Evolutionary conservation across 2,329 filamentous ascomycete species (phyloP), one percentile per base, ranked within the genome.

Genomic region (Sclerotinia nivalis): DNA sequence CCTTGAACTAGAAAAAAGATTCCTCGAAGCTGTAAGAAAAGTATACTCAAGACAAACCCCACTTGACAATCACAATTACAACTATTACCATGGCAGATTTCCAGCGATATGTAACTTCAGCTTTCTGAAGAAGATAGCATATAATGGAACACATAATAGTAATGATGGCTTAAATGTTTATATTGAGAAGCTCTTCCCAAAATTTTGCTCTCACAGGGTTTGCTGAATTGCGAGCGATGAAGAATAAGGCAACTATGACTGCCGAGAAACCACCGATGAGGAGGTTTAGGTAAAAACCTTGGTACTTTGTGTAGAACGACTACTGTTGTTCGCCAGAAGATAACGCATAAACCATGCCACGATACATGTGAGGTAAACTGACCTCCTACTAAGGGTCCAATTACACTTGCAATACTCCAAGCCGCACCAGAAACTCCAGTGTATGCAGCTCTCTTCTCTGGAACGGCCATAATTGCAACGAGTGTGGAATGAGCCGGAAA

Each of bases 401-500:
- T 70, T 31, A 74, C 45, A 45, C 72, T 66, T 7, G 72, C 69
- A 66, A 72, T 37, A 45, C 68, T 68, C 68, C 47, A 76, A 18
- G 58, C 70, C 62, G 68, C 71, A 72, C 71, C 74, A 68, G 79
- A 69, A 34, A 76, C 7, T 43, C 34, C 54, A 22, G 34, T 49
- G 10, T 43, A 70, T 49, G 50, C 18, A 25, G 56, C 47, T 20
- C 64, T 45, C 25, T 49, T 59, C 18, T 52, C 22, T n/a, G 47
- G 25, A 34, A 55, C n/a, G 18, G 47, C 85, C 70, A 84, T 74
- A 71, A 85, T 83, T 70, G 81, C 80, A 60, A 86, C 83, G 71
- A 81, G 82, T 15, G 84, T 80, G 66, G 66, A 84, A 84, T 13
- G 84, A 82, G 74, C 86, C 76, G 12, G 81, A 81, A 60, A 82